Base-by-base conservation (phyloP, 1,284 basidiomycete genomes). In the Tilletia indica region DNA sequence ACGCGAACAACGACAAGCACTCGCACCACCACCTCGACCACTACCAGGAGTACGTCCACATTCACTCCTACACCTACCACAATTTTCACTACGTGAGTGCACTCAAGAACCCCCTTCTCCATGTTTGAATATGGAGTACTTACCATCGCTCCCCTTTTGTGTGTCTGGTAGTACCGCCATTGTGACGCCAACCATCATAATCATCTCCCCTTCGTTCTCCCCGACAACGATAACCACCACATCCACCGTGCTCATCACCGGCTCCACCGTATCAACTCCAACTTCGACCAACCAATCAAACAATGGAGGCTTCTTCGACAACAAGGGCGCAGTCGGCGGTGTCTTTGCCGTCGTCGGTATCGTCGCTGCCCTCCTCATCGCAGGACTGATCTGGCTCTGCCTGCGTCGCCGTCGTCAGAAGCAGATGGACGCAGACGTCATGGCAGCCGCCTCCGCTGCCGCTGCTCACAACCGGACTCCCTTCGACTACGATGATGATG, bases 351-450 rank as follows among this genome's bases (percentile, higher is more conserved):
- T 77, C 12, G 82, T 84, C 38, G 82, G 80, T 54, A 75, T 84
- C 21, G 80, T 83, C 31, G 76, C 73, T 25, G 74, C 74, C 39
- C 76, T 72, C 9, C 69, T 83, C 4, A 36, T 84, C 19, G 77
- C 74, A 16, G 78, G 70, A 14, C 64, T 81, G 38, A 76, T 76
- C 68, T 84, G 80, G 76, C 71, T 81, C 72, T 73, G 83, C 36
- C 79, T 74, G 69, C 78, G 77, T 68, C 74, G 82, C 8, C 74
- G 78, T 36, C 79, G 80, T 70, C 76, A 78, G 16, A 78, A 82
- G 74, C 78, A 75, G 66, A 84, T 84, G 82, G 82, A 84, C 68
- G 81, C 80, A 48, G 82, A 84, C 64, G 82, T 84, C 12, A 76
- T 82, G 16, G 82, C 82, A 11, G 82, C 82, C 21, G 82, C 82